These are phyloP conservation scores for Glycyrrhiza uralensis DNA, from an alignment of 306 rosid genomes.

Conservation along the genomic window DNA sequence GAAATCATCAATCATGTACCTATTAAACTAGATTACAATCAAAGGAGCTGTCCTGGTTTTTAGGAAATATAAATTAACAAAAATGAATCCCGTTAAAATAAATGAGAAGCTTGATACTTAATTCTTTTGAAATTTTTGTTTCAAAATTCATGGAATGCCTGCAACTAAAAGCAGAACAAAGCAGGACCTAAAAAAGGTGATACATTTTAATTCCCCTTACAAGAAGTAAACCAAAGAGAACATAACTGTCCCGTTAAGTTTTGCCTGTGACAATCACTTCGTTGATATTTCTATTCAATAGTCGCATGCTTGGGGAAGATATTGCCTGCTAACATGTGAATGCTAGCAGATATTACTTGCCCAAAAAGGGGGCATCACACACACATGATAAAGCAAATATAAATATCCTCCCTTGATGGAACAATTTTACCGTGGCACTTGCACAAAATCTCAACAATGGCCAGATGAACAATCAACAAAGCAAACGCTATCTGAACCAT, in stretches of 20 bases:
- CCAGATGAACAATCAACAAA: neutral
- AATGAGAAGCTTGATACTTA: neutral
- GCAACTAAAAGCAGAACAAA: too few relatives aligned
- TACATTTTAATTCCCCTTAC: too few relatives aligned
- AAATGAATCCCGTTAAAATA: neutral
- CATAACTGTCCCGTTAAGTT: too few relatives aligned
- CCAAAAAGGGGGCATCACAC: neutral
- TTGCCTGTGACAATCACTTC: too few relatives aligned
- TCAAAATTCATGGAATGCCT: too few relatives aligned
- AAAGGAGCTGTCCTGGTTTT: neutral
- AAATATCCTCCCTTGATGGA: neutral
- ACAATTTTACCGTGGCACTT: slow-evolving; percentile 5
- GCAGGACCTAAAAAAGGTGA: too few relatives aligned
- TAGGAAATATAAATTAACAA: neutral
- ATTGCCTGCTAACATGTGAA: neutral
- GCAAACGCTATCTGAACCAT: neutral
- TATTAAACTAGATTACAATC: neutral
- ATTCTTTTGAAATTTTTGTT: too few relatives aligned
- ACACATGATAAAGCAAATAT: neutral
- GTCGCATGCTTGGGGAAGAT: neutral
- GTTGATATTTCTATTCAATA: neutral
- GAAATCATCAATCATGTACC: neutral
- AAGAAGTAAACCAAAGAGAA: too few relatives aligned
- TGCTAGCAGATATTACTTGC: too few relatives aligned
- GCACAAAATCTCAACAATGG: neutral